Evolutionary conservation across 2,329 filamentous ascomycete genomes (phyloP), one percentile per base, ranked within the genome.

Genomic region (Epicoccum nigrum): DNA sequence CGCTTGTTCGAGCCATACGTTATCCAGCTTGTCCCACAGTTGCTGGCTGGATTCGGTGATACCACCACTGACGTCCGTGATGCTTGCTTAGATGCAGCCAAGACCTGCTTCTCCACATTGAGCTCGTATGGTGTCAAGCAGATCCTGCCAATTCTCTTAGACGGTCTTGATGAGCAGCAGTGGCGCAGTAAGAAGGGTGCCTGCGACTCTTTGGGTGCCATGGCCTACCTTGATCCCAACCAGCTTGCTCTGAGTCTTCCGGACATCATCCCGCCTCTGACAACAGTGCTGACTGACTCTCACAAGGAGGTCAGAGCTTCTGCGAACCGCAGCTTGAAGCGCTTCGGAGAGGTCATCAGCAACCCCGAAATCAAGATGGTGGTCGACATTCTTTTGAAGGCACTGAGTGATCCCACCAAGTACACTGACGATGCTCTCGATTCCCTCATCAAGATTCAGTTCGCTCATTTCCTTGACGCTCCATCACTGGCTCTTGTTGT

Each of bases 141-240:
- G 68, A 92, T 99, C 58, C 79, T 99, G 59, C 94, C 94, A 3
- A 96, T 90, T 11, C 83, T 99, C 7, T 83, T 99, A 2, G 87
- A 94, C 59, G 94, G 95, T 51, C 84, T 99, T 8, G 92, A 97
- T 58, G 94, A 99, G 59, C 86, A 90, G 45, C 93, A 97, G 73
- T 99, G 94, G 94, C 88, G 94, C 67, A 97, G 92, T 77, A 97
- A 99, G 76, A 96, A 96, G 77, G 94, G 95, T 63, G 94, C 94
- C 45, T 99, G 94, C 69, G 94, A 99, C 70, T 86, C 96, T 20
- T 83, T 99, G 12, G 94, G 94, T 71, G 94, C 94, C 56, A 99
- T 99, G 94, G 95, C 94, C 4, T 99, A 99, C 71, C 84, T 99
- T 25, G 94, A 97, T 71, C 93, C 95, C 7, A 89, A 97, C 60